These are phyloP conservation scores for Agapanthus africanus DNA, from an alignment of 106 monocot species.

Conservation along the genomic window DNA sequence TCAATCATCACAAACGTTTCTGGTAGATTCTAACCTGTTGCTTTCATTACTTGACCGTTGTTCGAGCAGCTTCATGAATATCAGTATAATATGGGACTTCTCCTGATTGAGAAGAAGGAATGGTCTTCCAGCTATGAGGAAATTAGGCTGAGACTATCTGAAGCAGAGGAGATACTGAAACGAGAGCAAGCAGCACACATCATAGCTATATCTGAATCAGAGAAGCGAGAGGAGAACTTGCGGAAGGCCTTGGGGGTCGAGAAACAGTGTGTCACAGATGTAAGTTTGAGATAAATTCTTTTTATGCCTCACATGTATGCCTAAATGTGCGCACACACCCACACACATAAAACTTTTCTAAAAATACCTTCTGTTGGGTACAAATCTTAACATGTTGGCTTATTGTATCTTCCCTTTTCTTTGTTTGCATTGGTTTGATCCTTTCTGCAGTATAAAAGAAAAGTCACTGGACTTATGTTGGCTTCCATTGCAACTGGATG, in stretches of 20 bases:
- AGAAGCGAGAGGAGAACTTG: constrained; percentile 74
- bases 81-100: constrained; percentile 89
- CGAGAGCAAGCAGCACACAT: constrained; percentile 60
- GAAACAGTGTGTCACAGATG: constrained; percentile 80
- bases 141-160: constrained; percentile 26
- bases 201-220: constrained; percentile 55
- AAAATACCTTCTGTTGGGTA: not conserved
- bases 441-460: no score
- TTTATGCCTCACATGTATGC: not conserved
- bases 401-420: not conserved
- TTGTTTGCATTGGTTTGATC: no score
- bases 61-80: constrained; percentile 92
- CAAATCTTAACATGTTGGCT: not conserved
- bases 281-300: constrained; percentile 14
- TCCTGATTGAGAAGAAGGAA: constrained; percentile 92
- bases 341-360: not conserved
- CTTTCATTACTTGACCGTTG: no score
- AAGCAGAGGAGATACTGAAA: constrained; percentile 72
- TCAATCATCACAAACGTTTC: no score
- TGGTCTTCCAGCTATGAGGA: constrained; percentile 59
- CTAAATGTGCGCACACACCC: no score
- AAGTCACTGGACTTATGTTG: no score
- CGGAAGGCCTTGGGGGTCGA: constrained; percentile 66
- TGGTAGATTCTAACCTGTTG: no score
- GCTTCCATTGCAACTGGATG: no score